These are phyloP conservation scores for Lathyrus tuberosus DNA, from an alignment of 306 rosid genomes.

Conservation along the genomic window DNA sequence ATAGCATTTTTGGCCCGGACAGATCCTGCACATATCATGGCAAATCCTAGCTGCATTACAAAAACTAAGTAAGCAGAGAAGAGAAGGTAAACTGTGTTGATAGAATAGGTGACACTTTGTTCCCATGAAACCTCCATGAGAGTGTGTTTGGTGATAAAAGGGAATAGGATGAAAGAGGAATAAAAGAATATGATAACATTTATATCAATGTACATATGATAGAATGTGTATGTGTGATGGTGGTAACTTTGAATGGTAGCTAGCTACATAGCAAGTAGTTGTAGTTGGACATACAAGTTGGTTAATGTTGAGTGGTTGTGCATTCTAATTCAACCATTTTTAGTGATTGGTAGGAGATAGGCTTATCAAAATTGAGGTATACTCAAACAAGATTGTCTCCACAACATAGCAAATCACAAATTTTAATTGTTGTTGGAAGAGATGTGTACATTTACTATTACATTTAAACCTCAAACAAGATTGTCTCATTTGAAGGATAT, in stretches of 20 bases:
- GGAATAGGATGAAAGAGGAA: conserved; percentile 17
- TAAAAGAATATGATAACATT: not conserved
- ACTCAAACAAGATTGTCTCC: no score
- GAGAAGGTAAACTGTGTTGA: conserved; percentile 73
- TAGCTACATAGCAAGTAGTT: conserved; percentile 19
- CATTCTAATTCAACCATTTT: conserved; percentile 42
- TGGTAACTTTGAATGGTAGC: conserved; percentile 53
- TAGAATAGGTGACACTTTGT: conserved; percentile 62
- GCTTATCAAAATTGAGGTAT: conserved; percentile 5
- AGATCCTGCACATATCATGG: conserved; percentile 87
- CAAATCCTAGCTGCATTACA: conserved; percentile 79
- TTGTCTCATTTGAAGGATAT: no score
- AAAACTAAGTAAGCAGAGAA: conserved; percentile 83
- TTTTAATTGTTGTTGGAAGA: no score
- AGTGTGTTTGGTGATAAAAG: not conserved
- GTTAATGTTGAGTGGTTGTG: conserved; percentile 45
- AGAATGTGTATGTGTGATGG: conserved; percentile 17
- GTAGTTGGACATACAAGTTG: conserved; percentile 16
- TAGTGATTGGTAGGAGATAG: conserved; percentile 8
- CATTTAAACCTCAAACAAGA: no score
- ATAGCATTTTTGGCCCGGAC: conserved; percentile 81
- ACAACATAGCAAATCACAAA: no score
- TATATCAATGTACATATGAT: not conserved
- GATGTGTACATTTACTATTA: no score
- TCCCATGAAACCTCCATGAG: conserved; percentile 72